phyloP scores from a whole-genome alignment of 306 rosid genomes.

The Medicago arabica region DNA sequence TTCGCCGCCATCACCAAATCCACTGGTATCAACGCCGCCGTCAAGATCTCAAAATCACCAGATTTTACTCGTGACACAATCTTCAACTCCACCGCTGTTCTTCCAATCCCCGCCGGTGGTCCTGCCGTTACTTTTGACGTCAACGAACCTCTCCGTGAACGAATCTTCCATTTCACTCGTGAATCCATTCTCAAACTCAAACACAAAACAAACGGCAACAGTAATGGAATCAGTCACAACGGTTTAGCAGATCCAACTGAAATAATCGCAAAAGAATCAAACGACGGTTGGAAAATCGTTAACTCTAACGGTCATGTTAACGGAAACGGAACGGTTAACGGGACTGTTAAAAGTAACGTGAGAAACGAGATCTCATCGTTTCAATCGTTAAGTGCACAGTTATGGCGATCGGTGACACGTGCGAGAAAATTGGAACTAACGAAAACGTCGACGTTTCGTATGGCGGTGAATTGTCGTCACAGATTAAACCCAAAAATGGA shows the following conservation, averaged over 20 bases:
- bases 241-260: conserved; percentile 49
- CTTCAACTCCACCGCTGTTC: conserved; percentile 69
- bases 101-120: conserved; percentile 64
- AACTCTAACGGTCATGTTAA: conserved; percentile 37
- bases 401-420: conserved; percentile 90
- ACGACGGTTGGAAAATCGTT: conserved; percentile 58
- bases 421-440: conserved; percentile 55
- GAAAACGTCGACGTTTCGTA: conserved; percentile 79
- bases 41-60: conserved; percentile 54
- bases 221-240: background rate
- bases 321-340: conserved; percentile 6
- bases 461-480: conserved; percentile 96
- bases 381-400: conserved; percentile 81
- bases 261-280: conserved; percentile 48
- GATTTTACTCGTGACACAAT: conserved; percentile 62
- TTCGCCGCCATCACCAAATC: conserved; percentile 66
- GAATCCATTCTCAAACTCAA: conserved; percentile 58
- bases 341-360: conserved; percentile 2
- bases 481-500: conserved; percentile 72
- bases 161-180: conserved; percentile 72
- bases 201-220: conserved; percentile 45
- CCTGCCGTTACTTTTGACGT: conserved; percentile 64
- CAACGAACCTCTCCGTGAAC: conserved; percentile 65
- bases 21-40: conserved; percentile 12
- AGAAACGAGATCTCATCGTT: conserved; percentile 73